Percentiles rank a stretch among this genome's conserved stretches.
Conservation (phyloP, 2,329 filamentous ascomycete species). For the Epichloe sylvatica region DNA sequence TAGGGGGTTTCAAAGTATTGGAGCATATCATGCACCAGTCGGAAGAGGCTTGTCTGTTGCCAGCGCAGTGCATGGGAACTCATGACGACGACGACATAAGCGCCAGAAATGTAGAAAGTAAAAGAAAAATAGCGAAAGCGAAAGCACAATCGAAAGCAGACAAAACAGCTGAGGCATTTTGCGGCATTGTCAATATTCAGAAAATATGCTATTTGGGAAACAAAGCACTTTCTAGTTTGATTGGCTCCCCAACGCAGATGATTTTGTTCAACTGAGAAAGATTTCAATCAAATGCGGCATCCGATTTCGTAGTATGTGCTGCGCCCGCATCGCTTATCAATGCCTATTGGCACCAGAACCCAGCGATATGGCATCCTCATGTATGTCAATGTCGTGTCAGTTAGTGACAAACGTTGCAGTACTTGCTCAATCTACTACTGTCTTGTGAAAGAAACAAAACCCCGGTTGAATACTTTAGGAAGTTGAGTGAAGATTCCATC, state of each 20-base stretch:
- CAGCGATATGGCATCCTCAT: background rate
- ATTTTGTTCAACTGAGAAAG: background rate
- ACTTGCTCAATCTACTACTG: background rate
- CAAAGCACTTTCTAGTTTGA: background rate
- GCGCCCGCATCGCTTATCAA: background rate
- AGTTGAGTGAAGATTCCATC: too few species aligned
- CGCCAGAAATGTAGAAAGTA: background rate
- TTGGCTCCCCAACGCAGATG: background rate
- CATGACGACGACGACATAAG: conserved; percentile 6
- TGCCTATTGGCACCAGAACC: background rate
- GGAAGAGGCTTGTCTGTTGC: conserved; percentile 31
- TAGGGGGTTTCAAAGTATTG: conserved; percentile 55
- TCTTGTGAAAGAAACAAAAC: too few species aligned
- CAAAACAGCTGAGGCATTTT: background rate
- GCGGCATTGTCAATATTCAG: background rate
- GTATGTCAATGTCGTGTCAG: background rate
- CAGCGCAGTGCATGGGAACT: conserved; percentile 25
- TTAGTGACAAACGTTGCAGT: background rate
- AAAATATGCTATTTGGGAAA: background rate
- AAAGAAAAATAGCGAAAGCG: background rate
- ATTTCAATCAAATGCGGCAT: background rate
- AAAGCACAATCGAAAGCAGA: background rate
- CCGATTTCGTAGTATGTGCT: background rate
- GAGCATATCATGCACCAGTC: conserved; percentile 45
- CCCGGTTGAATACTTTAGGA: too few species aligned